Conservation (phyloP, 306 rosid genomes). For the Heteromeles arbutifolia region DNA sequence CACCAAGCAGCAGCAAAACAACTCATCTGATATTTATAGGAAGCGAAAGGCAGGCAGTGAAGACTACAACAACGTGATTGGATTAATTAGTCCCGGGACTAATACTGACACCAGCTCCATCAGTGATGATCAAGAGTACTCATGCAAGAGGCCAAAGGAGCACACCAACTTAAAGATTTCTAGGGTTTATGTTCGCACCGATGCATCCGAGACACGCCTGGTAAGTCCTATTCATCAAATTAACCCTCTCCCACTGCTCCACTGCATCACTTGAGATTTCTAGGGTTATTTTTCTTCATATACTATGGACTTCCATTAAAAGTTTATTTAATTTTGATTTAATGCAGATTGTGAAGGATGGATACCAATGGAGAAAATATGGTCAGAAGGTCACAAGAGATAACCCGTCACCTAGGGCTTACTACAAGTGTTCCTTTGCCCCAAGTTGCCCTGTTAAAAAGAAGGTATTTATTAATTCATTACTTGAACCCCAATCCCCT, state of each 20-base stretch:
- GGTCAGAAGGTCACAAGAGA: conserved; percentile 95
- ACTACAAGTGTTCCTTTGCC: conserved; percentile 77
- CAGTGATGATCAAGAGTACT: conserved; percentile 35
- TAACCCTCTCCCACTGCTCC: not conserved
- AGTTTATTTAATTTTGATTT: not conserved
- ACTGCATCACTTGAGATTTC: not conserved
- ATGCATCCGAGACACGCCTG: conserved; percentile 54
- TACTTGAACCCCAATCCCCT: not conserved
- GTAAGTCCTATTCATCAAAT: conserved; percentile 28
- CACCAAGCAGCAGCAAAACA: not conserved
- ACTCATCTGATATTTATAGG: conserved; percentile 7
- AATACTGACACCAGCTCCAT: conserved; percentile 33
- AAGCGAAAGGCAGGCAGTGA: conserved; percentile 50
- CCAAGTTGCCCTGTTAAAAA: conserved; percentile 83
- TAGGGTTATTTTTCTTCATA: not conserved
- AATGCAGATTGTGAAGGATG: conserved; percentile 66
- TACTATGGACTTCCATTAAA: not conserved
- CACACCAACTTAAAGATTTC: conserved; percentile 37
- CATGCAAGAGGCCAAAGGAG: conserved; percentile 36
- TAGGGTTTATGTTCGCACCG: conserved; percentile 48
- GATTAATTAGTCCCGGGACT: not conserved
- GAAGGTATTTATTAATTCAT: conserved; percentile 36
- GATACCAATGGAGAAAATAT: conserved; percentile 93
- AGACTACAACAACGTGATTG: not conserved
- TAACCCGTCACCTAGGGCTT: conserved; percentile 95